These are phyloP conservation scores for Durusdinium trenchii DNA, from an alignment of 73 alveolate species.

Conservation along the genomic window DNA sequence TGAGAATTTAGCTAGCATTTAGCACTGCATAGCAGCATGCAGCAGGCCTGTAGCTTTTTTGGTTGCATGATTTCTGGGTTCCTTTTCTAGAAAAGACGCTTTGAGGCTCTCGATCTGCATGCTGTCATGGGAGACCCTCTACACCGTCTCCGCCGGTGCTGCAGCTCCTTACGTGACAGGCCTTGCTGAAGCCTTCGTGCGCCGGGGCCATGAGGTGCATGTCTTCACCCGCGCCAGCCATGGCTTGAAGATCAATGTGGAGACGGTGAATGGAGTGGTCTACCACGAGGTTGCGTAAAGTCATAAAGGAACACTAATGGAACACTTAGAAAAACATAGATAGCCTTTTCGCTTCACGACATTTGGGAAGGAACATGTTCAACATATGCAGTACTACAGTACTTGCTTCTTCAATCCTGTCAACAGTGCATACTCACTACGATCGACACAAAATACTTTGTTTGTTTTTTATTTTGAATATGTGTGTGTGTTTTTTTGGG, in stretches of 20 bases:
- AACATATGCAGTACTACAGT: too few relatives aligned
- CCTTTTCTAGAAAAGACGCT: not conserved
- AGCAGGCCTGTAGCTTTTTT: not conserved
- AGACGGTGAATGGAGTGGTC: slow-evolving; percentile 84
- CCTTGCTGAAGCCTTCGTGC: slow-evolving; percentile 67
- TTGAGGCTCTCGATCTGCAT: slow-evolving; percentile 75
- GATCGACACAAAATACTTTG: too few relatives aligned
- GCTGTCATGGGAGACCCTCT: slow-evolving; percentile 93
- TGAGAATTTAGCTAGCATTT: too few relatives aligned
- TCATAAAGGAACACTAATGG: too few relatives aligned
- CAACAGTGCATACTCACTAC: too few relatives aligned
- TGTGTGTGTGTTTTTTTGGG: too few relatives aligned
- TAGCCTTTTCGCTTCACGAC: too few relatives aligned
- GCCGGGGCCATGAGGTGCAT: slow-evolving; percentile 84
- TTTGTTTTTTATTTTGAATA: too few relatives aligned
- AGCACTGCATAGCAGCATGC: too few relatives aligned
- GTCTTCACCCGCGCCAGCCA: slow-evolving; percentile 94
- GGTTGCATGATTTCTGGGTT: not conserved
- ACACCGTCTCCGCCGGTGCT: slow-evolving; percentile 79
- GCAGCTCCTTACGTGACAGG: slow-evolving; percentile 92
- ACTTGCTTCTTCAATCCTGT: too few relatives aligned
- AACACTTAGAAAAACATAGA: too few relatives aligned
- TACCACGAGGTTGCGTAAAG: slow-evolving; percentile 49
- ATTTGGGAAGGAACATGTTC: too few relatives aligned
- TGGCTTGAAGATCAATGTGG: slow-evolving; percentile 60